A percentile compares a stretch with the other conserved stretches of the same genome.
Evolutionary conservation across 352 stramenopile genomes (phyloP).

Genomic region (Pythium guiyangense): DNA sequence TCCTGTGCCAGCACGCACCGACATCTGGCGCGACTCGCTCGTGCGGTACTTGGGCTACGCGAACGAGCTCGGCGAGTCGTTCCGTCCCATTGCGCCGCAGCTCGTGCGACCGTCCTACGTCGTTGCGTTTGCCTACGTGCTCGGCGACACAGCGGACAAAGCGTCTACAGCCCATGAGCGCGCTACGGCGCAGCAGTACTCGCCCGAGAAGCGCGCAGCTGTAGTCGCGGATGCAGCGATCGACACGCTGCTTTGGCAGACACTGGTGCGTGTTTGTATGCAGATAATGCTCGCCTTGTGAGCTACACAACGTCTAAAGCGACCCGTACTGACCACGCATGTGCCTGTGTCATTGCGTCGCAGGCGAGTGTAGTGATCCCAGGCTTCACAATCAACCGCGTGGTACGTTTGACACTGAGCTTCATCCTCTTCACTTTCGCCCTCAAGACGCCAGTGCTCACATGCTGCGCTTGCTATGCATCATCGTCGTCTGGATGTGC

Average conservation of each 20-base stretch:
- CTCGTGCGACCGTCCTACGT: constrained; percentile 72
- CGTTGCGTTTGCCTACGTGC: constrained; percentile 81
- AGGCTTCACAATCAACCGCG: constrained; percentile 83
- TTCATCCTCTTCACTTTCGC: not conserved
- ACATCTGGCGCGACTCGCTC: constrained; percentile 85
- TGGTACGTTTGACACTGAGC: constrained; percentile 22
- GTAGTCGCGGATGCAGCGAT: constrained; percentile 32
- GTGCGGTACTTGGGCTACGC: constrained; percentile 87
- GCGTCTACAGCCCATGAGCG: constrained; percentile 30
- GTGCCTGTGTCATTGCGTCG: not conserved
- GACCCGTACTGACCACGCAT: no score
- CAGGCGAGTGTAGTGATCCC: constrained; percentile 78
- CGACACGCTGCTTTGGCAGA: constrained; percentile 87
- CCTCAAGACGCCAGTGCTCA: no score
- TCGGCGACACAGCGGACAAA: constrained; percentile 84
- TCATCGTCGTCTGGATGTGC: not conserved
- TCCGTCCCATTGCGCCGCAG: constrained; percentile 69
- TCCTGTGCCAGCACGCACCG: constrained; percentile 13
- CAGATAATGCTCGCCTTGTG: not conserved
- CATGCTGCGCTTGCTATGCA: no score
- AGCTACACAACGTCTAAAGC: not conserved
- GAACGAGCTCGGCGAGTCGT: constrained; percentile 88
- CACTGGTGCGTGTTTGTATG: constrained; percentile 20
- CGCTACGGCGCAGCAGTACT: constrained; percentile 21
- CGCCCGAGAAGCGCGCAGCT: constrained; percentile 23